phyloP scores from a whole-genome alignment of 2,329 filamentous ascomycete genomes.

The Lachnellula subtilissima region DNA sequence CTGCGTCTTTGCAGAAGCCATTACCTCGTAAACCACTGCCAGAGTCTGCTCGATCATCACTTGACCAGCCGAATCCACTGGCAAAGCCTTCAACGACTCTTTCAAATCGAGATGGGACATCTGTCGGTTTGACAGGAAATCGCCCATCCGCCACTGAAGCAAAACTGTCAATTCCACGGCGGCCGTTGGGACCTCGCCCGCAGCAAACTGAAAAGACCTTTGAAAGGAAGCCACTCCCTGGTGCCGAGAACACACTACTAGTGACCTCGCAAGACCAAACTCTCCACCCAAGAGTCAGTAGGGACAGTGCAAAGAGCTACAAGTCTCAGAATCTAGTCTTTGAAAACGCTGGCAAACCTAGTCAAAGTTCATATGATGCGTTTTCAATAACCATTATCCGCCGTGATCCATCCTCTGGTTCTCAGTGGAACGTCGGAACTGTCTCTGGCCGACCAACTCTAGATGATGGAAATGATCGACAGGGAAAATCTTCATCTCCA shows the following conservation, averaged over 20 bases:
- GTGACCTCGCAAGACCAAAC: not conserved
- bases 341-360: not conserved
- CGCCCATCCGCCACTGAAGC: slow-evolving; percentile 6
- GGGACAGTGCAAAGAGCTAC: slow-evolving; percentile 1
- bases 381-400: slow-evolving; percentile 55
- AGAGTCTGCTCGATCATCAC: slow-evolving; percentile 22
- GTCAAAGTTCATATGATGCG: not conserved
- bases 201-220: slow-evolving; percentile 9
- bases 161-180: slow-evolving; percentile 3
- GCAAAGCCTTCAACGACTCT: not conserved
- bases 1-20: slow-evolving; percentile 14
- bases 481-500: slow-evolving; percentile 15
- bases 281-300: slow-evolving; percentile 1
- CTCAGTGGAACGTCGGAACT: slow-evolving; percentile 72
- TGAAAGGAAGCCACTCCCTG: slow-evolving; percentile 16
- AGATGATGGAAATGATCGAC: slow-evolving; percentile 24
- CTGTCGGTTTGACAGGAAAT: not conserved
- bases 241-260: slow-evolving; percentile 13
- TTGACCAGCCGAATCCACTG: slow-evolving; percentile 9
- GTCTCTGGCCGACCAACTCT: slow-evolving; percentile 39
- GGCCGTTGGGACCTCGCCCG: slow-evolving; percentile 19
- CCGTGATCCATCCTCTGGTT: slow-evolving; percentile 63
- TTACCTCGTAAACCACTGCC: slow-evolving; percentile 31
- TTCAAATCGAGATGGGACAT: not conserved
- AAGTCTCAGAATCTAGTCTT: not conserved